Percentiles rank a stretch among this genome's conserved stretches.
phyloP scores from a whole-genome alignment of 2,329 filamentous ascomycete species.

The Sphaerulina musiva region DNA sequence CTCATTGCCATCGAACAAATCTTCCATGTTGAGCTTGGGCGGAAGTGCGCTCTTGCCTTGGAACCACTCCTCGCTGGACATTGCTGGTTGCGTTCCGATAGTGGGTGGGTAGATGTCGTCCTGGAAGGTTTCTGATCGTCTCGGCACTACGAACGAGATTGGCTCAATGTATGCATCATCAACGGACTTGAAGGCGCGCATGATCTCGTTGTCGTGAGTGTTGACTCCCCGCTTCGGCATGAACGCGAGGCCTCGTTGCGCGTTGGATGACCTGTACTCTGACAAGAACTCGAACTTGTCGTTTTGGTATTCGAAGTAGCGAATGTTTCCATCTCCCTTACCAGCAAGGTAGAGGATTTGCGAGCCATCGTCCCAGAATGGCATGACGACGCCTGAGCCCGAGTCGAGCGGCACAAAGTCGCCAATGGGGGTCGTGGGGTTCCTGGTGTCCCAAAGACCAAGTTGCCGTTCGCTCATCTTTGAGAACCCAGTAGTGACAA shows the following conservation, averaged over 20 bases:
- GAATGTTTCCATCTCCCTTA: slow-evolving; percentile 98
- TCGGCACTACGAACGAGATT: slow-evolving; percentile 92
- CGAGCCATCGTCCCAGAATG: slow-evolving; percentile 97
- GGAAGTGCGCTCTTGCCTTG: slow-evolving; percentile 71
- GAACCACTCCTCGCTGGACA: slow-evolving; percentile 78
- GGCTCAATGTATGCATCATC: slow-evolving; percentile 92
- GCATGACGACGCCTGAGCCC: slow-evolving; percentile 97
- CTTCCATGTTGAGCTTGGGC: slow-evolving; percentile 88
- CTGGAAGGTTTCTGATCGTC: slow-evolving; percentile 90
- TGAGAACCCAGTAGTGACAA: slow-evolving; percentile 95
- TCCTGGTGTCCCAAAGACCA: slow-evolving; percentile 88
- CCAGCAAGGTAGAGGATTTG: slow-evolving; percentile 93
- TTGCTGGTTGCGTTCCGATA: slow-evolving; percentile 68
- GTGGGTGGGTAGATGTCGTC: slow-evolving; percentile 94
- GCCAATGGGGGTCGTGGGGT: slow-evolving; percentile 70
- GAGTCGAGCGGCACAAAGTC: slow-evolving; percentile 88
- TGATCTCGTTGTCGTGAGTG: slow-evolving; percentile 91
- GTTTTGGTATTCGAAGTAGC: slow-evolving; percentile 97
- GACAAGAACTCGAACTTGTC: slow-evolving; percentile 97
- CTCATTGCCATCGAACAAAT: slow-evolving; percentile 76
- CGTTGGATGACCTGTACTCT: slow-evolving; percentile 94
- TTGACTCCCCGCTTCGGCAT: slow-evolving; percentile 92
- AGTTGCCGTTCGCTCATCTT: slow-evolving; percentile 97
- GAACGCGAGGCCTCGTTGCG: slow-evolving; percentile 90
- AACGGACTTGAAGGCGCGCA: slow-evolving; percentile 94